phyloP scores from a whole-genome alignment of 106 monocot species.

The Dendrobium chrysotoxum region DNA sequence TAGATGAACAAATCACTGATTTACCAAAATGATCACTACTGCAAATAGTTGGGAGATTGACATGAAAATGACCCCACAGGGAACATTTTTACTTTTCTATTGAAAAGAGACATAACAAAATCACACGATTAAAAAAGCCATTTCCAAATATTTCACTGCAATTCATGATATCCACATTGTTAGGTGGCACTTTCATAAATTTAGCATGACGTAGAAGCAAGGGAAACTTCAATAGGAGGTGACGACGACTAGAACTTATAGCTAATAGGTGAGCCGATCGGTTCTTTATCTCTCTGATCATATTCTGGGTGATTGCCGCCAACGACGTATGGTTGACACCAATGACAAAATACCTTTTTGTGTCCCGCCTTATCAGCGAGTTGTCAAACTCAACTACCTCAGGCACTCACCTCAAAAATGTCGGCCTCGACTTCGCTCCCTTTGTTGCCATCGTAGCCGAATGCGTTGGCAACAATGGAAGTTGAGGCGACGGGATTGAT shows the following conservation, averaged over 20 bases:
- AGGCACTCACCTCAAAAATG: slow-evolving; percentile 62
- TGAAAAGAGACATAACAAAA: too few species aligned
- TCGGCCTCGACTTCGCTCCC: slow-evolving; percentile 15
- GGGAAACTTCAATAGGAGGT: neutral
- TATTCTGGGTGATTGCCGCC: slow-evolving; percentile 55
- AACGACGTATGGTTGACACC: slow-evolving; percentile 30
- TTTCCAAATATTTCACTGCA: too few species aligned
- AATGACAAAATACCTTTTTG: slow-evolving; percentile 44
- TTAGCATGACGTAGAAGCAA: neutral
- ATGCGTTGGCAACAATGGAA: slow-evolving; percentile 55
- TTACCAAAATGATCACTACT: too few species aligned
- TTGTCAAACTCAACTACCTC: slow-evolving; percentile 99
- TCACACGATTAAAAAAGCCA: too few species aligned
- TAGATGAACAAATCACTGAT: too few species aligned
- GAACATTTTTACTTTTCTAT: too few species aligned
- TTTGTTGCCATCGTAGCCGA: slow-evolving; percentile 45
- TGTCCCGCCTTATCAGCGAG: slow-evolving; percentile 82
- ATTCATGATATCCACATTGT: too few species aligned
- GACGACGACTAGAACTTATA: slow-evolving; percentile 38
- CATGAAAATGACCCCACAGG: too few species aligned
- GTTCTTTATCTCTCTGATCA: slow-evolving; percentile 99
- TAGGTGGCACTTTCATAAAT: too few species aligned
- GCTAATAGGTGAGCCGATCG: slow-evolving; percentile 90
- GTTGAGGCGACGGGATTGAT: slow-evolving; percentile 19
- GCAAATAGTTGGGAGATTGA: too few species aligned